Evolutionary conservation across 1,139 yeast genomes (phyloP), one percentile per base, ranked within the genome.

Genomic region (Lizanozyma gosingica): DNA sequence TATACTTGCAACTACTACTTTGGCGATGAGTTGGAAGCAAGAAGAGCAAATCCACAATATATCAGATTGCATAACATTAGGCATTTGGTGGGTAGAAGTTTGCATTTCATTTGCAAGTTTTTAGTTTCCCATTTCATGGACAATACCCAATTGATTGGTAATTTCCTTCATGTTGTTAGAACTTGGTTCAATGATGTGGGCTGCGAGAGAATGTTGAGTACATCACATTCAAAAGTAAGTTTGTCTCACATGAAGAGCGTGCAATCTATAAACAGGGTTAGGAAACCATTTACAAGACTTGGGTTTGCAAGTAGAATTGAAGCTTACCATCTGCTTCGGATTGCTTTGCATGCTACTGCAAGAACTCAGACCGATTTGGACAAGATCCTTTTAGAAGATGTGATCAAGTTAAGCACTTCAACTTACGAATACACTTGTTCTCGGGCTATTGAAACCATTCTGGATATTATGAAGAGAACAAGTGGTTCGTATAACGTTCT

Each of bases 131-230:
- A 74, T 41, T 74, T 74, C 42, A 79, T 75, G 41, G 88, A 84
- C 47, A 83, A 86, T 47, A 76, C 86, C n/a, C 76, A 78, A 15
- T 60, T 85, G 15, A 76, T 81, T 56, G 79, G 79, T 49, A 78
- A 80, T 36, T 68, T 83, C 38, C 61, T 88, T 37, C 78, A 79
- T 53, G 82, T 82, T 2, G 58, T 83, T 41, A 80, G 83, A 50
- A 78, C 83, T 9, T 92, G 95, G 88, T 78, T 92, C 47, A 74
- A 85, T 15, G 94, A 88, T 56, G 83, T 84, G 18, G 95, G 95
- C 1, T 71, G 78, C 46, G 95, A 85, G 51, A 67, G 84, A 14
- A 65, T 82, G 1, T 74, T 82, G 39, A 82, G 74, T 40, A 11
- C 29, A 22, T 22, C 29, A 6, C 70, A 67, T 44, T 65, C 72